Evolutionary conservation across 139 green algal species (phyloP).

Genomic region (Chlorella sp.): DNA sequence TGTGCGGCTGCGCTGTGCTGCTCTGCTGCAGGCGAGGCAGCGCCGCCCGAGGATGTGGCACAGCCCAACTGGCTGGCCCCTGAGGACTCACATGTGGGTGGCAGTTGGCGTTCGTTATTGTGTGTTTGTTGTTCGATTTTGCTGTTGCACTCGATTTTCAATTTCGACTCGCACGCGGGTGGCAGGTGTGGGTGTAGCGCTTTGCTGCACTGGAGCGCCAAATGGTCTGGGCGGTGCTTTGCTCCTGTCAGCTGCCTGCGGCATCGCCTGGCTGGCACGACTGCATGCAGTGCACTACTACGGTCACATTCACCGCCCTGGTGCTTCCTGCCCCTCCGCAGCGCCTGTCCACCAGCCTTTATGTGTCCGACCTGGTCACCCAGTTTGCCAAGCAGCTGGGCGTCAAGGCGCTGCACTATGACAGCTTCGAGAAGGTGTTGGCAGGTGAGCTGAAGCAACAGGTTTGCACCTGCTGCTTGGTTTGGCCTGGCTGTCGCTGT

Average conservation of each 20-base stretch:
- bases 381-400: slow-evolving; percentile 52
- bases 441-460: not conserved
- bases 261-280: too few species aligned
- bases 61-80: slow-evolving; percentile 26
- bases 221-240: too few species aligned
- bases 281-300: not conserved
- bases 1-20: not conserved
- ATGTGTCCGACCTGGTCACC: slow-evolving; percentile 55
- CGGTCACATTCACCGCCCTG: too few species aligned
- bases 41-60: slow-evolving; percentile 29
- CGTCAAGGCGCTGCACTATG: slow-evolving; percentile 20
- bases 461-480: too few species aligned
- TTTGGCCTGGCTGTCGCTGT: too few species aligned
- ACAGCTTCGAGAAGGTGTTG: slow-evolving; percentile 26
- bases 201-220: too few species aligned
- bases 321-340: not conserved
- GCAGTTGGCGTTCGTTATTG: not conserved
- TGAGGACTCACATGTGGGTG: slow-evolving; percentile 15
- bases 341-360: slow-evolving; percentile 47
- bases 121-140: not conserved
- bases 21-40: slow-evolving; percentile 13
- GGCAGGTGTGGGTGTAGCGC: too few species aligned
- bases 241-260: too few species aligned
- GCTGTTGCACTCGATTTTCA: too few species aligned
- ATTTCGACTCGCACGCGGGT: too few species aligned